A percentile compares a stretch with the other conserved stretches of the same genome.
These are phyloP conservation scores for Rhododendron simsii DNA, from an alignment of 148 eudicot species.

Conservation along the genomic window DNA sequence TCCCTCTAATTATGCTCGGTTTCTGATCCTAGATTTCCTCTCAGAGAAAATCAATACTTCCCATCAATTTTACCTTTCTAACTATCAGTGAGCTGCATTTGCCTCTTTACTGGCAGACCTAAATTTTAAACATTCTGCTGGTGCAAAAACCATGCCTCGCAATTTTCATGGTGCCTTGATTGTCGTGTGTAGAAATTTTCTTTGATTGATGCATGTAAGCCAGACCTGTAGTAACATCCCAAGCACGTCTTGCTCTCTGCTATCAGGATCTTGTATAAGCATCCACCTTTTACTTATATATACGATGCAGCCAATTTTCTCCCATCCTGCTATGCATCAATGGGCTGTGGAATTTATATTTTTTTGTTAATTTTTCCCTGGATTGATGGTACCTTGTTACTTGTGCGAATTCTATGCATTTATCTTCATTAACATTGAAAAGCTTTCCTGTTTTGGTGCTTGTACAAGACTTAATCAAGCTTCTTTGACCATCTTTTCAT, in stretches of 20 bases:
- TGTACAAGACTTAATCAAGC: too few species aligned
- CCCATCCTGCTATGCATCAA: not conserved
- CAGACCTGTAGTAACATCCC: not conserved
- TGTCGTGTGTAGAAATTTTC: not conserved
- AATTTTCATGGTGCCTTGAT: not conserved
- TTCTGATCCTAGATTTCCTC: not conserved
- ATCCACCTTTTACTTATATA: not conserved
- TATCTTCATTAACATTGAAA: not conserved
- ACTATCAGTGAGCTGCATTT: not conserved
- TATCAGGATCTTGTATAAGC: not conserved
- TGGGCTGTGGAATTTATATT: not conserved
- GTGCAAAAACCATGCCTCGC: not conserved
- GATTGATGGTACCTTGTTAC: not conserved
- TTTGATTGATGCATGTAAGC: not conserved
- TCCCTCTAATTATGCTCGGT: not conserved
- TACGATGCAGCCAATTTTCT: not conserved
- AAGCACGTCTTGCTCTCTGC: not conserved
- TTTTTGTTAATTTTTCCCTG: not conserved
- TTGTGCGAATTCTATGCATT: not conserved
- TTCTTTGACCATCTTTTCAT: too few species aligned
- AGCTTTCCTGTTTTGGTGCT: not conserved
- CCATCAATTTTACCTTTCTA: not conserved
- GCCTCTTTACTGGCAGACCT: not conserved
- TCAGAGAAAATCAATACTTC: not conserved
- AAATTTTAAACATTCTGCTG: not conserved